Base-by-base conservation (phyloP, 2,329 filamentous ascomycete species). In the Colletotrichum lini region DNA sequence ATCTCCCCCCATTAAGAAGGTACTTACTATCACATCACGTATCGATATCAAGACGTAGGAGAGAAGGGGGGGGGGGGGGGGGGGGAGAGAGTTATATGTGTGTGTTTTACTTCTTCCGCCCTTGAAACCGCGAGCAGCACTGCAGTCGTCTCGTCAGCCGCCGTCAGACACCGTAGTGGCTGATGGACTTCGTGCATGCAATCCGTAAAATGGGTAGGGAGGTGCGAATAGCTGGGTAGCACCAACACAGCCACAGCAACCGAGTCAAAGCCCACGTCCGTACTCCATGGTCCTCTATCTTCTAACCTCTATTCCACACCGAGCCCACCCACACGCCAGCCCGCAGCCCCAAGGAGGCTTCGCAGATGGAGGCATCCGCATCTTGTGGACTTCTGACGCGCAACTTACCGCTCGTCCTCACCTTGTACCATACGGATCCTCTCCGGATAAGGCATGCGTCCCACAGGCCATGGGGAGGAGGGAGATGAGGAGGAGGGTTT, bases 321-420 rank as follows among this genome's bases (percentile, higher is more conserved):
- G 42, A 54, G 56, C 44, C 38, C 44, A 42, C 42, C 18, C 49
- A 10, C 21, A 12, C 45, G 23, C 10, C 16, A 47, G 44, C 42
- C 54, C 54, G 13, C 42, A 35, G 18, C 23, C 57, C 30, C 56
- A 26, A 49, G 26, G 45, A 69, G 45, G 61, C 61, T 65, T 47
- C 65, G 61, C 40, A 53, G 47, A 52, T 53, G 61, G 30, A 42
- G 45, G 67, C 59, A 57, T 52, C 54, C 45, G 45, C 26, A 40
- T 40, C 13, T n/a, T 26, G 45, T 42, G 58, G 45, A 42, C n/a
- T 61, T 45, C 30, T 30, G 30, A 30, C 30, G 30, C 30, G 7
- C 30, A 1, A 30, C 30, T 44, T 42, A 21, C 45, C n/a, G n/a
- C 45, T 49, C 18, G 18, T 10, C 45, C 38, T 38, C 23, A 13